phyloP scores from a whole-genome alignment of 345 rosid species.

The Heritiera fomes region DNA sequence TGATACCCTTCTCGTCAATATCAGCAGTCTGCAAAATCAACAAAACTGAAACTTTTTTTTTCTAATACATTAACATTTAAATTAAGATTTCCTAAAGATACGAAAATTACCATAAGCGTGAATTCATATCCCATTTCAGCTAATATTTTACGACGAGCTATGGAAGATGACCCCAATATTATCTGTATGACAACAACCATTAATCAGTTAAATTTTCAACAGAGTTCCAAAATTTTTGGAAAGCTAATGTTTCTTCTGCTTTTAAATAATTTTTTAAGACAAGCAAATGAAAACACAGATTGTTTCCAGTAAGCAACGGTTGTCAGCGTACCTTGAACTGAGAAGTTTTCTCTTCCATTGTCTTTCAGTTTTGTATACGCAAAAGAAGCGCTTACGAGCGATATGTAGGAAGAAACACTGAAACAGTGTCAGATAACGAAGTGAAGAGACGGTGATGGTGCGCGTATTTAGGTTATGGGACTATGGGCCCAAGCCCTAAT shows the following conservation, averaged over 20 bases:
- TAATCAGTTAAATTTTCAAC: conserved; percentile 5
- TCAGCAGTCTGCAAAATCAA: conserved; percentile 64
- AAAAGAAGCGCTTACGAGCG: neutral
- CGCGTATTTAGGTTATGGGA: too few species aligned
- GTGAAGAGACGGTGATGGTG: neutral
- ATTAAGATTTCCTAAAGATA: neutral
- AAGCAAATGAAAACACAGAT: neutral
- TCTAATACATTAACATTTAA: neutral
- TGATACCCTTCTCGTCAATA: conserved; percentile 79
- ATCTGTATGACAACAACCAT: conserved; percentile 44
- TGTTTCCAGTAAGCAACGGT: neutral
- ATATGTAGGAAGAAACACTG: neutral
- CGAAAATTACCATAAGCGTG: conserved; percentile 53
- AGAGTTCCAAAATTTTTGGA: neutral
- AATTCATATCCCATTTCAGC: conserved; percentile 88
- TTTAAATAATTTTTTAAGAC: too few species aligned
- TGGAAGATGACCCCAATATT: conserved; percentile 84
- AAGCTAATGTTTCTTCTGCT: too few species aligned
- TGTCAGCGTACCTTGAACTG: conserved; percentile 48
- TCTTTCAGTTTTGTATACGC: neutral
- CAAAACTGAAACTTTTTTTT: neutral
- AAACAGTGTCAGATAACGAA: neutral
- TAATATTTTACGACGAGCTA: conserved; percentile 60
- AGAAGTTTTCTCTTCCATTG: conserved; percentile 47
- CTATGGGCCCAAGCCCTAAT: neutral